phyloP scores from a whole-genome alignment of 2,329 filamentous ascomycete species.

The Cladophialophora carrionii region DNA sequence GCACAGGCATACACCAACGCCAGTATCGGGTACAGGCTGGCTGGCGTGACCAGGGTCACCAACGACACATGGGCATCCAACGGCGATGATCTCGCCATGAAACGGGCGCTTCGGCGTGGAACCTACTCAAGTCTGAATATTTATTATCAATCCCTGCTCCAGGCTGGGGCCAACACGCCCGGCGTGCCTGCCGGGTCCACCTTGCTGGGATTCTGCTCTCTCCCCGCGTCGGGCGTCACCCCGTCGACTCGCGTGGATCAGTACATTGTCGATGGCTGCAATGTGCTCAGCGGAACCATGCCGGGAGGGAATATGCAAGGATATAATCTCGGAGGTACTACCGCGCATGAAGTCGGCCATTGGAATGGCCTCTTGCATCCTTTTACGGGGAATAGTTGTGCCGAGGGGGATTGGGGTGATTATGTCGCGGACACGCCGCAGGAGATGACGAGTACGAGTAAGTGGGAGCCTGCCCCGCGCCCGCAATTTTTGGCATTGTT shows the following conservation, averaged over 20 bases:
- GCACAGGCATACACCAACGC: conserved; percentile 53
- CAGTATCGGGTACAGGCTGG: conserved; percentile 56
- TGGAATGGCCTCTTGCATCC: conserved; percentile 54
- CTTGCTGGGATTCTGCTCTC: conserved; percentile 60
- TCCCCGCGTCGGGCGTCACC: conserved; percentile 50
- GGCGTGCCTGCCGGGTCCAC: conserved; percentile 40
- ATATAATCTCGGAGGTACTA: conserved; percentile 55
- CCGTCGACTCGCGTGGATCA: conserved; percentile 43
- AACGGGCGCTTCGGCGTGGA: conserved; percentile 57
- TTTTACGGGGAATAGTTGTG: conserved; percentile 49
- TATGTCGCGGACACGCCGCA: conserved; percentile 52
- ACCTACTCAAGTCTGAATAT: conserved; percentile 60
- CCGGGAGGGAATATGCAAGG: conserved; percentile 54
- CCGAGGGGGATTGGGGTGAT: conserved; percentile 45
- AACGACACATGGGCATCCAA: conserved; percentile 61
- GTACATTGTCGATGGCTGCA: conserved; percentile 61
- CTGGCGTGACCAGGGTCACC: conserved; percentile 54
- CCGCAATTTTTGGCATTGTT: neutral
- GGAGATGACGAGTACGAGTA: conserved; percentile 57
- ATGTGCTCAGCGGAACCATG: conserved; percentile 61
- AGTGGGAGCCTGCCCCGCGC: conserved; percentile 5
- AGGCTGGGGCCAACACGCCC: conserved; percentile 39
- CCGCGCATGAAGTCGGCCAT: conserved; percentile 53
- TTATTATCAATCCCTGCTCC: conserved; percentile 62
- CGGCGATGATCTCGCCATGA: conserved; percentile 56